Percentiles rank a stretch among this genome's conserved stretches.
Conservation (phyloP, 2,329 filamentous ascomycete genomes). For the Sclerotinia spermophila region DNA sequence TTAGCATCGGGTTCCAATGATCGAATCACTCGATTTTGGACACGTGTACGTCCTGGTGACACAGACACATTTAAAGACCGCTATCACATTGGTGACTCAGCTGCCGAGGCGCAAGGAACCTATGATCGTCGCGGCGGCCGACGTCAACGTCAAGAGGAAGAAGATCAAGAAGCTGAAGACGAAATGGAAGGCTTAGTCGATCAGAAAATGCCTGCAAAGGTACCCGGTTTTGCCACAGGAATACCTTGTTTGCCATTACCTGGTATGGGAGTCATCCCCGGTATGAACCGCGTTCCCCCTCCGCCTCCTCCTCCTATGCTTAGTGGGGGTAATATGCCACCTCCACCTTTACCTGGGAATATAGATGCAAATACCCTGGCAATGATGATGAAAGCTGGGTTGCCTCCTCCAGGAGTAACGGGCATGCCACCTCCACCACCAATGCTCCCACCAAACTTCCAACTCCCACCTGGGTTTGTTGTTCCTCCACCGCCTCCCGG, state of each 20-base stretch:
- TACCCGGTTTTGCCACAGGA: constrained; percentile 58
- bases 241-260: constrained; percentile 38
- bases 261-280: constrained; percentile 43
- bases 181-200: constrained; percentile 91
- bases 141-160: constrained; percentile 80
- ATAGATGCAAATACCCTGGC: constrained; percentile 17
- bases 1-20: constrained; percentile 95
- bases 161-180: constrained; percentile 90
- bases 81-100: constrained; percentile 92
- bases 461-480: constrained; percentile 32
- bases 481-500: constrained; percentile 41
- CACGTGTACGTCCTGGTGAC: constrained; percentile 82
- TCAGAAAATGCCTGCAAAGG: constrained; percentile 71
- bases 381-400: constrained; percentile 53
- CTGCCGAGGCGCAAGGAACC: constrained; percentile 91
- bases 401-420: constrained; percentile 54
- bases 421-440: constrained; percentile 38
- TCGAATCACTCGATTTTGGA: constrained; percentile 95
- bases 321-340: constrained; percentile 10
- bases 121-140: constrained; percentile 79
- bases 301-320: constrained; percentile 40
- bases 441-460: constrained; percentile 44
- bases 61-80: constrained; percentile 81
- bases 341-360: constrained; percentile 16
- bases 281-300: constrained; percentile 40